Evolutionary conservation across 148 eudicot genomes (phyloP).

Genomic region (Dysphania ambrosioides): DNA sequence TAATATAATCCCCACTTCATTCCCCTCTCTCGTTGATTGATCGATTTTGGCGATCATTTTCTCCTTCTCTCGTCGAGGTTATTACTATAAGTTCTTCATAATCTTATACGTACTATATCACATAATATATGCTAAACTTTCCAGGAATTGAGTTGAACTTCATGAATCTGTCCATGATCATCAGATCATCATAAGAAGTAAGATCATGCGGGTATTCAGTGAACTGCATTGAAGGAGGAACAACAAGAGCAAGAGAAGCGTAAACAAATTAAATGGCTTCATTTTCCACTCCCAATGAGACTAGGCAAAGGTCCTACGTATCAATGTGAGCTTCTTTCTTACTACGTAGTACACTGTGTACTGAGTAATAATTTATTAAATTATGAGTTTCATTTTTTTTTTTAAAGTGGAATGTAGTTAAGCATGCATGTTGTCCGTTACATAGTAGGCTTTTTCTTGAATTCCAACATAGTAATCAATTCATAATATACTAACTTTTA

Average conservation of each 20-base stretch:
- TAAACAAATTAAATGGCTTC: conserved; percentile 27
- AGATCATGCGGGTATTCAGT: neutral
- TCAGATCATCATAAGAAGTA: neutral
- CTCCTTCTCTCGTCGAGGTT: neutral
- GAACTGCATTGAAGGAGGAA: conserved; percentile 13
- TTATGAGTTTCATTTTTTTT: too few species aligned
- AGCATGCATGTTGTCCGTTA: too few species aligned
- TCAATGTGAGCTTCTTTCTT: conserved; percentile 38
- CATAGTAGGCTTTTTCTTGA: too few species aligned
- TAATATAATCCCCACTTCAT: neutral
- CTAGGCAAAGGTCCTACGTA: conserved; percentile 41
- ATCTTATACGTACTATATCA: neutral
- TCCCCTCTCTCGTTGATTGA: neutral
- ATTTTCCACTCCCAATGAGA: conserved; percentile 34
- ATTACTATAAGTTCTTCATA: neutral
- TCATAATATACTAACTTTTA: too few species aligned
- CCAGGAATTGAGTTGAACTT: neutral
- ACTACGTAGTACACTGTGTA: neutral
- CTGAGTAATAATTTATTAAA: too few species aligned
- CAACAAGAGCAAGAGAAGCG: neutral
- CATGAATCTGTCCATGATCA: neutral
- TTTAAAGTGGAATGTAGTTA: too few species aligned
- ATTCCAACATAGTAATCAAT: too few species aligned
- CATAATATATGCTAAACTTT: neutral
- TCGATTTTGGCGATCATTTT: neutral